Evolutionary conservation across 2,329 filamentous ascomycete genomes (phyloP), one percentile per base, ranked within the genome.

Genomic region (Fusarium floridanum): DNA sequence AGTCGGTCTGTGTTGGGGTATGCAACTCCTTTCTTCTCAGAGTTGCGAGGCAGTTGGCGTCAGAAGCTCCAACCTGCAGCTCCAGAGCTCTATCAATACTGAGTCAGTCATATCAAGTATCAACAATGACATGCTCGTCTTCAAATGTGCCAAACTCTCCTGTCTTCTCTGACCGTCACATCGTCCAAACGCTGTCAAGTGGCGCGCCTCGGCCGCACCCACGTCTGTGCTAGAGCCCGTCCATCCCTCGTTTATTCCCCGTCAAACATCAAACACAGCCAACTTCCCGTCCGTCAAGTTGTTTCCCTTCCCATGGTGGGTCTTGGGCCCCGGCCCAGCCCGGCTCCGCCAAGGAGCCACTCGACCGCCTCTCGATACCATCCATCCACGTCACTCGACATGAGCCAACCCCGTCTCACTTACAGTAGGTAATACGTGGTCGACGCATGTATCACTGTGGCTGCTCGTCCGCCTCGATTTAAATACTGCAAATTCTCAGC

Each of bases 191-290:
- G 48, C 60, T 61, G 27, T 56, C 66, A 70, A 43, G 71, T 68
- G 75, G 68, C 70, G 73, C 72, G 64, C 73, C 74, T 70, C 71
- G 74, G 71, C 76, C 76, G 72, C 74, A 75, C 71, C 61, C 65
- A 73, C 50, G 64, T 76, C 76, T 77, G 74, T 77, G 75, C 73
- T 72, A 56, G 68, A 60, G 55, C 63, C 67, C 41, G 20, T 32
- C 41, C 66, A 61, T 68, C 39, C 63, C 74, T 70, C 69, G 71
- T 72, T 68, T 66, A 53, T 57, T 64, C 66, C 72, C 72, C 64
- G 67, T 73, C 61, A 70, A 75, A 75, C 73, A 73, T 61, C 61
- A 75, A 75, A 73, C 73, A 75, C 63, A 24, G 55, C 68, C 55
- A 68, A 64, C 59, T 48, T 72, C 61, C 59, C 67, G 64, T 62